A percentile compares a stretch with the other conserved stretches of the same genome.
These are phyloP conservation scores for Leccinum fuscescens DNA, from an alignment of 1,284 basidiomycete species.

Conservation along the genomic window DNA sequence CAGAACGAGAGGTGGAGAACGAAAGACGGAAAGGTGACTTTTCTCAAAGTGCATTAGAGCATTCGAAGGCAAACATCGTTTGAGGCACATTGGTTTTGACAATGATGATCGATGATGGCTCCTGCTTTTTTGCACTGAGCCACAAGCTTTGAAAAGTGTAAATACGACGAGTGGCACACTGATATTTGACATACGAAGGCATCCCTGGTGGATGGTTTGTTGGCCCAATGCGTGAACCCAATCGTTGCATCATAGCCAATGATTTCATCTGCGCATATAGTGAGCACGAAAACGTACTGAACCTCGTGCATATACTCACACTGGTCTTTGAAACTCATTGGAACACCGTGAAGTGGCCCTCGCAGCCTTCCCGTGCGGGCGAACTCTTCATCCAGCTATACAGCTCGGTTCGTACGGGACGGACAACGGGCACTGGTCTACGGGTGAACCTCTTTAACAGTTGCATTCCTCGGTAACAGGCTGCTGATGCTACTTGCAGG, in stretches of 20 bases:
- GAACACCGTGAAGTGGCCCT: conserved; percentile 82
- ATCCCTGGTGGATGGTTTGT: conserved; percentile 55
- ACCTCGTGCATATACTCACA: conserved; percentile 38
- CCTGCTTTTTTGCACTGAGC: conserved; percentile 46
- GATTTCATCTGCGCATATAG: conserved; percentile 48
- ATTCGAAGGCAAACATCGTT: conserved; percentile 86
- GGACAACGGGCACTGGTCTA: too few species aligned
- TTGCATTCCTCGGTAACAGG: too few species aligned
- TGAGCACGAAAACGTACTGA: background rate
- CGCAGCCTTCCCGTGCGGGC: conserved; percentile 54
- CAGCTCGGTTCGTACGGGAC: too few species aligned
- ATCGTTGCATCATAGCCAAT: conserved; percentile 66
- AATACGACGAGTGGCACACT: background rate
- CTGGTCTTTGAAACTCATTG: conserved; percentile 74
- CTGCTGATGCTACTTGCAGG: too few species aligned
- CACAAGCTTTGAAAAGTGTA: conserved; percentile 37
- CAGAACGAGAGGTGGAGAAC: conserved; percentile 71
- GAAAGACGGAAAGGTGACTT: conserved; percentile 69
- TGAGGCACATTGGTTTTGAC: conserved; percentile 79
- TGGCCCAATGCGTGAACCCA: conserved; percentile 70
- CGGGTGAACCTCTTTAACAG: too few species aligned
- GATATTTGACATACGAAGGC: conserved; percentile 49
- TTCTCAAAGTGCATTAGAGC: conserved; percentile 74
- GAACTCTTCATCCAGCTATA: conserved; percentile 65
- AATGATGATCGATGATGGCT: conserved; percentile 44